phyloP scores from a whole-genome alignment of 2,329 filamentous ascomycete species.

The Pleomassaria siparia region DNA sequence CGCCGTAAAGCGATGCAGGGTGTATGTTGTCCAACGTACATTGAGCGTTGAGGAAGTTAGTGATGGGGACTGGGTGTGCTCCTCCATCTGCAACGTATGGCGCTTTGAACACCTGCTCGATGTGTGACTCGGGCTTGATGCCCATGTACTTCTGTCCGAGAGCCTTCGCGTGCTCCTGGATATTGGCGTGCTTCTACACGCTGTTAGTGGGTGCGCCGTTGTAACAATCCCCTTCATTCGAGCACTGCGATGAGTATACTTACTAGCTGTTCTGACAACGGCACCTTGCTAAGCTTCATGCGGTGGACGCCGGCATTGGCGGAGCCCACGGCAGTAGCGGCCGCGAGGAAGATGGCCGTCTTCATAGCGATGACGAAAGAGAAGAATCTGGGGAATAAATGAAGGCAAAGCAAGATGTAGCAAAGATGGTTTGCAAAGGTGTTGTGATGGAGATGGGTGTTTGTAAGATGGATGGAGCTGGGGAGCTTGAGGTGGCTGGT shows the following conservation, averaged over 20 bases:
- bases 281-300: constrained; percentile 97
- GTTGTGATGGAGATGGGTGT: constrained; percentile 8
- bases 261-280: constrained; percentile 89
- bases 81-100: constrained; percentile 65
- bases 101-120: constrained; percentile 78
- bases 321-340: constrained; percentile 77
- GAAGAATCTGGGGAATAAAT: constrained; percentile 9
- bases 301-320: constrained; percentile 87
- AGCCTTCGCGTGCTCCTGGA: constrained; percentile 77
- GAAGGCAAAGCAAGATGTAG: constrained; percentile 14
- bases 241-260: constrained; percentile 45
- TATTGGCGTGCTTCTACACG: constrained; percentile 69
- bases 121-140: constrained; percentile 66
- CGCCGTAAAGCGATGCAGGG: background rate
- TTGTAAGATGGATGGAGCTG: constrained; percentile 13
- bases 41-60: constrained; percentile 98
- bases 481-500: constrained; percentile 18
- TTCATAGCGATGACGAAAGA: constrained; percentile 65
- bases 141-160: constrained; percentile 98
- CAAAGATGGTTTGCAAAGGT: constrained; percentile 11
- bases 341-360: constrained; percentile 75
- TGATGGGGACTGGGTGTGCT: constrained; percentile 78
- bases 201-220: constrained; percentile 23
- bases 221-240: constrained; percentile 6
- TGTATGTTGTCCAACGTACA: constrained; percentile 63